Evolutionary conservation across 805 yeast species (phyloP).

Genomic region (Cyberlindnera mrakii): DNA sequence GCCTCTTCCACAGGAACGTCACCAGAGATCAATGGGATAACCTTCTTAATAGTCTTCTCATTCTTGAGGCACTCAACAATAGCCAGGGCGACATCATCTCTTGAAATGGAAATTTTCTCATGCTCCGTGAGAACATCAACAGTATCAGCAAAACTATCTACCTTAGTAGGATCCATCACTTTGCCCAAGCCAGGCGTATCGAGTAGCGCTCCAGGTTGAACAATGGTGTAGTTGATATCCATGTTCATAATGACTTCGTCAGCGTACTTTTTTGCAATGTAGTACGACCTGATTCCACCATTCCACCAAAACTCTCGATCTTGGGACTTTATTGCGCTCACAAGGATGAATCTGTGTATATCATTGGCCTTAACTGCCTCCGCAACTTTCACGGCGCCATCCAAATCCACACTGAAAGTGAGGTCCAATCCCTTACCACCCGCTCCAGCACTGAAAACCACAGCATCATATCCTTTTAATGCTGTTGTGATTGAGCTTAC

Average conservation of each 20-base stretch:
- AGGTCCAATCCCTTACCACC: constrained; percentile 46
- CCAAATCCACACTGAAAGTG: constrained; percentile 51
- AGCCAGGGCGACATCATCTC: constrained; percentile 53
- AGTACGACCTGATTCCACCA: constrained; percentile 39
- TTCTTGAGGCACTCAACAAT: constrained; percentile 33
- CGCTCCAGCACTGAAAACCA: constrained; percentile 58
- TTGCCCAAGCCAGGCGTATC: constrained; percentile 39
- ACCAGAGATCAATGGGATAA: constrained; percentile 41
- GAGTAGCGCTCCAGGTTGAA: constrained; percentile 45
- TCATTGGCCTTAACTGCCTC: constrained; percentile 45
- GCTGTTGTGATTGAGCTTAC: constrained; percentile 30
- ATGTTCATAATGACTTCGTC: constrained; percentile 38
- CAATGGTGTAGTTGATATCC: constrained; percentile 43
- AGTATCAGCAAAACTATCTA: constrained; percentile 7
- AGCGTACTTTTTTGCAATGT: constrained; percentile 57
- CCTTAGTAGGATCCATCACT: constrained; percentile 28
- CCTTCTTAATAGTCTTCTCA: constrained; percentile 33
- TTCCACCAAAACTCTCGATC: constrained; percentile 40
- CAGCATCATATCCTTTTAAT: constrained; percentile 45
- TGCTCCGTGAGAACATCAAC: not conserved
- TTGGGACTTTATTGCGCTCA: constrained; percentile 53
- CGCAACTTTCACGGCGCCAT: constrained; percentile 50
- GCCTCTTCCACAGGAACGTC: constrained; percentile 12
- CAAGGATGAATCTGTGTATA: constrained; percentile 41
- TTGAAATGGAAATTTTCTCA: constrained; percentile 17